Conservation (phyloP, 345 rosid species). For the Salix brachista region DNA sequence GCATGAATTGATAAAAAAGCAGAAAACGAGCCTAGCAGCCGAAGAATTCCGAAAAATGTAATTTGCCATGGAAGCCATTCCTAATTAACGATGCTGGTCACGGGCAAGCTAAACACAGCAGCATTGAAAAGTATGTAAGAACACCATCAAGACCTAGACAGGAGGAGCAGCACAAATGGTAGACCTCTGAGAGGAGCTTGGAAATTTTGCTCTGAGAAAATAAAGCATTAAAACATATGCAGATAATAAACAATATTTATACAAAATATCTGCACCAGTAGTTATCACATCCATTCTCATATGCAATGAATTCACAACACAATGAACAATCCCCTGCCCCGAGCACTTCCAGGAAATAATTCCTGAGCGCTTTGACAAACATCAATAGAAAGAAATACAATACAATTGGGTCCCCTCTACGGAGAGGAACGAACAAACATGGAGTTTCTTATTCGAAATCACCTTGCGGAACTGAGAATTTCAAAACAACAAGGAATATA, state of each 20-base stretch:
- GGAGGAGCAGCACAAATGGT: too few species aligned
- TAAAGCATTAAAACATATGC: too few species aligned
- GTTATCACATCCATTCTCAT: not conserved
- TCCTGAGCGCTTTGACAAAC: not conserved
- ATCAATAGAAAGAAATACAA: not conserved
- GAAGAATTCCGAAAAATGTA: too few species aligned
- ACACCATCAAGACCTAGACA: too few species aligned
- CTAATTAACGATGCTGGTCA: too few species aligned
- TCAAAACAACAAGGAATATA: slow-evolving; percentile 2
- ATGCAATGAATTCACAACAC: not conserved
- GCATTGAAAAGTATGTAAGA: too few species aligned
- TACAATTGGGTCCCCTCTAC: not conserved
- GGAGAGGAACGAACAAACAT: not conserved
- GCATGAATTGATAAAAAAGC: too few species aligned
- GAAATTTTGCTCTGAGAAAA: too few species aligned
- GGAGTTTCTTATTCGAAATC: slow-evolving; percentile 15
- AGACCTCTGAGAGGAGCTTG: too few species aligned
- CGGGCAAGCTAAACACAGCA: too few species aligned
- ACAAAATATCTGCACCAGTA: not conserved
- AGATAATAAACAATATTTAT: not conserved
- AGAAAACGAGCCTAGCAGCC: too few species aligned
- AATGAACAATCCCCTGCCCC: not conserved
- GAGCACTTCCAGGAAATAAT: not conserved
- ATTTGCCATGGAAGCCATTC: too few species aligned
- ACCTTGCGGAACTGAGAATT: slow-evolving; percentile 1